Percentiles rank a stretch among this genome's conserved stretches.
phyloP scores from a whole-genome alignment of 345 rosid genomes.

The Schrenkiella parvula region DNA sequence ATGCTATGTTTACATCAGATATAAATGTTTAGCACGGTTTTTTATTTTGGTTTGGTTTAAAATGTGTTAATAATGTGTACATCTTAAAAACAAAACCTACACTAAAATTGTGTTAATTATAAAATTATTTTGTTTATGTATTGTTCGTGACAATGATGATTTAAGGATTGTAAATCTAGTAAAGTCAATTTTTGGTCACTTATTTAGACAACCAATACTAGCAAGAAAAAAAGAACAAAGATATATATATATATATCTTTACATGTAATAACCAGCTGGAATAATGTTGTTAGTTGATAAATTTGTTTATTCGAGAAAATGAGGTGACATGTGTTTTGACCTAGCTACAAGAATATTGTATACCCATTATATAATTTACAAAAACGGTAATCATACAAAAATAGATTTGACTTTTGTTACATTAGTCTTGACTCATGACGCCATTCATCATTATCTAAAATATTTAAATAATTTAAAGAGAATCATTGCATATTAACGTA shows the following conservation, averaged over 20 bases:
- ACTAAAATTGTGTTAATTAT: not conserved
- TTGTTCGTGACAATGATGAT: not conserved
- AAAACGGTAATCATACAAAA: constrained; percentile 22
- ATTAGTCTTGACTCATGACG: constrained; percentile 23
- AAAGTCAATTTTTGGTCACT: constrained; percentile 11
- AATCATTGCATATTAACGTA: constrained; percentile 24
- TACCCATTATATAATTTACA: constrained; percentile 5
- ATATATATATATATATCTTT: not conserved
- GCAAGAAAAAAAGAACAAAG: not conserved
- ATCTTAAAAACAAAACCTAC: not conserved
- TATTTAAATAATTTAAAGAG: not conserved
- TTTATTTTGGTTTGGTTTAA: not conserved
- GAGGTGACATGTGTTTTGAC: constrained; percentile 27
- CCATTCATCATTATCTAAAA: constrained; percentile 10
- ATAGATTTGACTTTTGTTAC: constrained; percentile 19
- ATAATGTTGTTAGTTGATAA: constrained; percentile 23
- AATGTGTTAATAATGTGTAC: not conserved
- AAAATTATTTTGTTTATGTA: not conserved
- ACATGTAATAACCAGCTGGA: constrained; percentile 19
- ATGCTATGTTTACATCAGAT: not conserved
- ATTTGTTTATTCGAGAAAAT: not conserved
- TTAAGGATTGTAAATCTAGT: not conserved
- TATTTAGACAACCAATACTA: not conserved
- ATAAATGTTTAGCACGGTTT: not conserved
- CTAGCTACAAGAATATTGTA: not conserved